Evolutionary conservation across 2,329 filamentous ascomycete genomes (phyloP).

Genomic region (Sphaerulina musiva): DNA sequence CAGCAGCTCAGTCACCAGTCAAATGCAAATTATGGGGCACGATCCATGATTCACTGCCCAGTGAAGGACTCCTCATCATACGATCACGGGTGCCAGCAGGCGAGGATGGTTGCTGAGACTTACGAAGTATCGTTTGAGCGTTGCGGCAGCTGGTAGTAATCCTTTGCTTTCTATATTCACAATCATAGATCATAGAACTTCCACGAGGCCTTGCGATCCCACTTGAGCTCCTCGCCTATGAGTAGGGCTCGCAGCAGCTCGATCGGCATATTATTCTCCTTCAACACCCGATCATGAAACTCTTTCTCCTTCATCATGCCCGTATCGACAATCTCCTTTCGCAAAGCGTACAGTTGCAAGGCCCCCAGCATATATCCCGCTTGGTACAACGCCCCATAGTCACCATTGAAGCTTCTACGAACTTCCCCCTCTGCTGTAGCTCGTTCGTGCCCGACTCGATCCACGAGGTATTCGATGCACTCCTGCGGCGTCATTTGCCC

Average conservation of each 20-base stretch:
- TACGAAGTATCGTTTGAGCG: not conserved
- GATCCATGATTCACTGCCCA: too few species aligned
- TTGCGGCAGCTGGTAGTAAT: not conserved
- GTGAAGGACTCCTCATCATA: not conserved
- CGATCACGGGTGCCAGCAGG: not conserved
- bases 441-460: conserved; percentile 53
- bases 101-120: too few species aligned
- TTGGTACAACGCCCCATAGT: conserved; percentile 54
- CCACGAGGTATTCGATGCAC: conserved; percentile 52
- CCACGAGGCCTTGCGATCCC: conserved; percentile 9
- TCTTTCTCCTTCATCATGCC: conserved; percentile 43
- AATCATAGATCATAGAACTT: conserved; percentile 13
- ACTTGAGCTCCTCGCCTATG: conserved; percentile 36
- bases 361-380: conserved; percentile 56
- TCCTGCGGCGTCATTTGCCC: conserved; percentile 49
- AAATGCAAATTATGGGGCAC: too few species aligned
- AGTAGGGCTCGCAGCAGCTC: conserved; percentile 50
- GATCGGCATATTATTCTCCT: conserved; percentile 49
- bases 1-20: too few species aligned
- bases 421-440: conserved; percentile 57
- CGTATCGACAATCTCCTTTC: conserved; percentile 43
- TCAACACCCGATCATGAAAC: conserved; percentile 51
- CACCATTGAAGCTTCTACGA: conserved; percentile 49
- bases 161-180: not conserved
- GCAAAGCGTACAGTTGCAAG: conserved; percentile 49